These are phyloP conservation scores for Zygotorulaspora chibaensis DNA, from an alignment of 805 yeast species.

Conservation along the genomic window DNA sequence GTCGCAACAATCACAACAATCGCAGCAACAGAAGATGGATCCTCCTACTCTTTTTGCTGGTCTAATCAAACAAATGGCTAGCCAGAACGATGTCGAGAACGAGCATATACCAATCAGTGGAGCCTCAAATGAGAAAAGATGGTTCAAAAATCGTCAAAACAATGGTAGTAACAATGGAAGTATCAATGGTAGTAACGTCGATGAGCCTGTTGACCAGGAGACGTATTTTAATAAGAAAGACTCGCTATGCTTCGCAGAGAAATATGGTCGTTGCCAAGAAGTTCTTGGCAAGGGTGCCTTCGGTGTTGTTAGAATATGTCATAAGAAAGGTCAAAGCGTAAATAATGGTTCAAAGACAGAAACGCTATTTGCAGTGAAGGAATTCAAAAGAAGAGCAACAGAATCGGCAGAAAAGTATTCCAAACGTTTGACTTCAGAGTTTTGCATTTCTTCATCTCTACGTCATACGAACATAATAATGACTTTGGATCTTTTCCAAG, in stretches of 20 bases:
- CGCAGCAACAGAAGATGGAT: constrained; percentile 19
- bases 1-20: not conserved
- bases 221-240: constrained; percentile 10
- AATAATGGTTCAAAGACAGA: constrained; percentile 36
- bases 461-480: constrained; percentile 74
- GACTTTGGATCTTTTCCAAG: constrained; percentile 72
- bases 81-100: constrained; percentile 36
- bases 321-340: constrained; percentile 46
- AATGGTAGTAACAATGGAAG: not conserved
- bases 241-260: constrained; percentile 58
- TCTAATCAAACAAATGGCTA: constrained; percentile 54
- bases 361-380: constrained; percentile 77
- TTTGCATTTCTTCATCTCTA: constrained; percentile 73
- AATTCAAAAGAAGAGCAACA: constrained; percentile 59
- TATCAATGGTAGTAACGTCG: constrained; percentile 1
- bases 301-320: constrained; percentile 89
- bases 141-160: constrained; percentile 8
- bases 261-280: constrained; percentile 93
- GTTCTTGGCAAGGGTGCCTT: constrained; percentile 91
- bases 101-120: constrained; percentile 36
- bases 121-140: constrained; percentile 28
- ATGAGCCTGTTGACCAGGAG: not conserved
- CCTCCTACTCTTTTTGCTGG: constrained; percentile 76
- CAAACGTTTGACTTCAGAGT: constrained; percentile 73
- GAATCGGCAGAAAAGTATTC: constrained; percentile 66